Conservation (phyloP, 2,329 filamentous ascomycete species). For the Diaporthe destruens region DNA sequence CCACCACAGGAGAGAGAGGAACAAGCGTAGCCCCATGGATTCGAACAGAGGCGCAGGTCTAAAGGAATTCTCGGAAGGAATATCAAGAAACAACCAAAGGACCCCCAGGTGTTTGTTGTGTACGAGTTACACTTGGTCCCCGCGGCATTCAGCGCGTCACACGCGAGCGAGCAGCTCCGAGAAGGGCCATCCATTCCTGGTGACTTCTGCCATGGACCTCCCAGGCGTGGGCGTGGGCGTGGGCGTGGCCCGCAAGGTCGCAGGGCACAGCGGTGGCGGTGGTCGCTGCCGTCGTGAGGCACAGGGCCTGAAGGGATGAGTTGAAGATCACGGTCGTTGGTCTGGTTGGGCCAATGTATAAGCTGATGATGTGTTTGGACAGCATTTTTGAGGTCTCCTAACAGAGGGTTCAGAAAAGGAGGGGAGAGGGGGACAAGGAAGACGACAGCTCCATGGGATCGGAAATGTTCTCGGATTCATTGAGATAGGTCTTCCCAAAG, state of each 20-base stretch:
- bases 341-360: neutral
- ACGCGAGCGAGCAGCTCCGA: constrained; percentile 14
- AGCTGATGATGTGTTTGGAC: neutral
- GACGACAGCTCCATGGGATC: neutral
- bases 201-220: neutral
- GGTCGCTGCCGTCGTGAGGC: neutral
- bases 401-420: neutral
- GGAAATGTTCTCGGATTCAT: neutral
- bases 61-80: too few species aligned
- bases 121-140: constrained; percentile 8
- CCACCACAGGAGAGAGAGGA: too few species aligned
- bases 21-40: too few species aligned
- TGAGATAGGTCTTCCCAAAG: neutral
- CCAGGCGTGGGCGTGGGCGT: too few species aligned
- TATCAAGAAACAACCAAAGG: too few species aligned
- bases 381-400: neutral
- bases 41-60: too few species aligned
- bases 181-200: constrained; percentile 2
- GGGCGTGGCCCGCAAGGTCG: neutral
- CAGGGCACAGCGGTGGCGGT: neutral
- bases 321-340: neutral
- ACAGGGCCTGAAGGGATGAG: neutral
- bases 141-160: constrained; percentile 2
- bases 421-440: neutral
- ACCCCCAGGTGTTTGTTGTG: constrained; percentile 20